Base-by-base conservation (phyloP, 768 basidiomycete genomes). In the Auricularia auricula-judae region DNA sequence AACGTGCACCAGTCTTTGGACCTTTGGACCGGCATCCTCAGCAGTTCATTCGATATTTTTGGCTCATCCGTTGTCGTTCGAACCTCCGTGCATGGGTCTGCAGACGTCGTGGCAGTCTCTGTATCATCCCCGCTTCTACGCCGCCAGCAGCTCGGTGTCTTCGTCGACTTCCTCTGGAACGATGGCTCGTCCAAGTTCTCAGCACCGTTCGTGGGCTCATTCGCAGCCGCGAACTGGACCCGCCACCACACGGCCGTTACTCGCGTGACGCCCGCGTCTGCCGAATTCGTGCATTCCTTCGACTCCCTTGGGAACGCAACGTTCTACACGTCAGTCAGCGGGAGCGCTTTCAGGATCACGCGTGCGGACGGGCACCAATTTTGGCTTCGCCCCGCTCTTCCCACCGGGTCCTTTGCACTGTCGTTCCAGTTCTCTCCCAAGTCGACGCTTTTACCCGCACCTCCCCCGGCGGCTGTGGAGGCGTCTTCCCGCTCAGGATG, bases 131-230 rank as follows among this genome's bases (percentile, higher is more conserved):
- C 73, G 1, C 73, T 84, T 21, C 61, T 86, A n/a, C 16, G 67
- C 14, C 65, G 67, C 7, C 76, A 77, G 3, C 71, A 71, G 42
- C 71, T 84, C 7, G 81, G 79, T 0, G 21, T 84, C 0, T 84
- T 83, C 71, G 66, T 86, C 12, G 83, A 86, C 70, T 84, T 82
- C 67, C 83, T 83, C 4, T 86, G 82, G 82, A 82, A 82, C 71
- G 83, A 83, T 66, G 84, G 84, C n/a, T 73, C 69, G 18, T 65
- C 70, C 18, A 84, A 84, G 68, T 86, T 85, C 70, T 77, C 77
- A 18, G 83, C 80, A 3, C 84, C 84, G 1, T 84, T 83, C 67
- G 84, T 86, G 0, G 84, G 84, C 2, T 71, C 71, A n/a, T 84
- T 73, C 73, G 56, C 56, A 8, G 8, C 56, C 5, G 29, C 23